Base-by-base conservation (phyloP, 495 filamentous ascomycete species). In the Pyrenula massariospora region DNA sequence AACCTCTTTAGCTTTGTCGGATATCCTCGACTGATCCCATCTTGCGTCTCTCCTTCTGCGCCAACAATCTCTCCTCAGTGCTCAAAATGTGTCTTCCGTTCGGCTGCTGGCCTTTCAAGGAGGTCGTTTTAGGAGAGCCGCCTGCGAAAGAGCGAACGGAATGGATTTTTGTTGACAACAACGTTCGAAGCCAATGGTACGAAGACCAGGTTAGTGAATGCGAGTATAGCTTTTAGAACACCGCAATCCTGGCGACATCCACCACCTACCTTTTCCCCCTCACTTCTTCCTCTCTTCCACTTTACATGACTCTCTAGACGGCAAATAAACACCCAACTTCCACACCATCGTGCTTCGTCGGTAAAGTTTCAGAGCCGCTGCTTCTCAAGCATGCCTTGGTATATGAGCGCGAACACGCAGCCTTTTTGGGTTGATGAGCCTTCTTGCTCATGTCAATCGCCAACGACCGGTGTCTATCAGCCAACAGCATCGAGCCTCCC, bases 81-180 rank as follows among this genome's bases (percentile, higher is more conserved):
- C 15, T 52, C 53, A 55, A 23, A 21, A 64, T 64, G 62, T 65
- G 62, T 58, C 3, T 60, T 22, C 62, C 62, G 3, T 70, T 20
- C 19, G 50, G 64, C 55, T 71, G 66, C 59, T 73, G 66, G 63
- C 62, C 61, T 2, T 68, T 68, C 50, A 57, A 54, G 47, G 67
- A 71, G 25, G 60, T 69, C 10, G 60, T 54, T 36, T 65, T 73
- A 31, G 70, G 70, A 51, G 63, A 66, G 12, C 61, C 65, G 8
- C 52, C 47, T 24, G 8, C 31, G 5, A 8, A 8, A 15, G 31
- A 42, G 15, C 50, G 22, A 52, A 24, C 8, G 8, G 22, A 20
- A 20, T 52, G 22, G 19, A 52, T 52, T 24, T 21, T 52, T 20
- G 50, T 52, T 8, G 50, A 52, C 22, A 24, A 52, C 50, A 52